These are phyloP conservation scores for Silene latifolia DNA, from an alignment of 148 eudicot species.

Conservation along the genomic window DNA sequence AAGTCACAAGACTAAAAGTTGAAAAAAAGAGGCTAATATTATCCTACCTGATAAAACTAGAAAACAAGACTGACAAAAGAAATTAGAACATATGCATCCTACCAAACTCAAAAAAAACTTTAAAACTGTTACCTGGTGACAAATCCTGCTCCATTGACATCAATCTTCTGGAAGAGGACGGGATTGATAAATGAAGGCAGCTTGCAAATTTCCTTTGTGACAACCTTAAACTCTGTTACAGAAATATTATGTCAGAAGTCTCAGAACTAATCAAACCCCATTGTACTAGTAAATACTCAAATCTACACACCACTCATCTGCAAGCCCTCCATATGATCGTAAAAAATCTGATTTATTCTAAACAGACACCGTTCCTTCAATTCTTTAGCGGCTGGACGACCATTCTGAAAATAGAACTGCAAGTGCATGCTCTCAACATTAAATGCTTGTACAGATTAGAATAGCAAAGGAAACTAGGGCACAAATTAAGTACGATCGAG, in stretches of 20 bases:
- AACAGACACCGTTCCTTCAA: conserved; percentile 78
- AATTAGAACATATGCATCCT: not conserved
- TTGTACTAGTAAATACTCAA: not conserved
- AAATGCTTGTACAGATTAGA: not conserved
- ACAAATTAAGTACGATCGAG: not conserved
- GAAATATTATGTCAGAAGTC: conserved; percentile 14
- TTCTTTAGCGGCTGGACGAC: conserved; percentile 91
- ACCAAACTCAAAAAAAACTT: not conserved
- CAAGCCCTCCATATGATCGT: conserved; percentile 81
- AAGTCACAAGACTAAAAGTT: not conserved
- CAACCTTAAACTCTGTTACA: conserved; percentile 72
- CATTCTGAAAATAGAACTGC: conserved; percentile 94
- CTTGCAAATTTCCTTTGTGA: conserved; percentile 94
- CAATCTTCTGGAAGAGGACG: conserved; percentile 80
- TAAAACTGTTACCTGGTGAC: conserved; percentile 65
- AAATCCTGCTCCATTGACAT: conserved; percentile 56
- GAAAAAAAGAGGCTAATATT: conserved; percentile 1
- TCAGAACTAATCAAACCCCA: not conserved
- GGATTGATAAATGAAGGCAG: conserved; percentile 91
- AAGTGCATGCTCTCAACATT: conserved; percentile 15
- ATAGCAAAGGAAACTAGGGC: not conserved
- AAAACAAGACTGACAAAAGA: conserved; percentile 1
- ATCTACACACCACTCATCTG: conserved; percentile 68
- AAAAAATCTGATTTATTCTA: conserved; percentile 88
- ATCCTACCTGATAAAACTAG: not conserved